These are phyloP conservation scores for Hypoxylon sp. DNA, from an alignment of 2,329 filamentous ascomycete species.

Conservation along the genomic window DNA sequence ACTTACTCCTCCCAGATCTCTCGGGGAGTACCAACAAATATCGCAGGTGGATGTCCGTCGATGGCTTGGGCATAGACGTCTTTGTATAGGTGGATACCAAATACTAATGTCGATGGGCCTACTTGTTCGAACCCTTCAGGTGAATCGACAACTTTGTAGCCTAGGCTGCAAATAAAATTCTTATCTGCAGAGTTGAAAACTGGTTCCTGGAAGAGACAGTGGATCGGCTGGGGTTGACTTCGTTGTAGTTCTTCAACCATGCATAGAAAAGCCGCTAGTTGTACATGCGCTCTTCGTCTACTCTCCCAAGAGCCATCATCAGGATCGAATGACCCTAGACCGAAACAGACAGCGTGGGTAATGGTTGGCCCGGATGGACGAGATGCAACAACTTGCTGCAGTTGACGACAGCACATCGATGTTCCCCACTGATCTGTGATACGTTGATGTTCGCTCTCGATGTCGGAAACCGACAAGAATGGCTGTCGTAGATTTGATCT, in stretches of 20 bases:
- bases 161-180: slow-evolving; percentile 68
- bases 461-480: slow-evolving; percentile 45
- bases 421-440: slow-evolving; percentile 47
- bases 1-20: slow-evolving; percentile 67
- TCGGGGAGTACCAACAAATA: slow-evolving; percentile 72
- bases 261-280: slow-evolving; percentile 67
- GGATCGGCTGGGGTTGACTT: slow-evolving; percentile 54
- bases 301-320: slow-evolving; percentile 62
- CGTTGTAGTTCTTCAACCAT: slow-evolving; percentile 58
- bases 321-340: slow-evolving; percentile 69
- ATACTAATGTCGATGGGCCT: slow-evolving; percentile 67
- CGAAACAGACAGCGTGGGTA: slow-evolving; percentile 67
- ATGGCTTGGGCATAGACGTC: slow-evolving; percentile 69
- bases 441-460: slow-evolving; percentile 48
- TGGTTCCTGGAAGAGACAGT: slow-evolving; percentile 69
- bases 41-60: slow-evolving; percentile 60
- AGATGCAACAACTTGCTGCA: slow-evolving; percentile 56
- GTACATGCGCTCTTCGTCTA: slow-evolving; percentile 64
- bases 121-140: slow-evolving; percentile 69
- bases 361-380: slow-evolving; percentile 49
- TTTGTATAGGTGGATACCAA: slow-evolving; percentile 73
- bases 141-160: slow-evolving; percentile 66
- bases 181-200: slow-evolving; percentile 65
- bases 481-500: slow-evolving; percentile 23
- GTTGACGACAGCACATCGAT: slow-evolving; percentile 52